These are phyloP conservation scores for Zygnema cylindricum DNA, from an alignment of 139 green algal species.

Conservation along the genomic window DNA sequence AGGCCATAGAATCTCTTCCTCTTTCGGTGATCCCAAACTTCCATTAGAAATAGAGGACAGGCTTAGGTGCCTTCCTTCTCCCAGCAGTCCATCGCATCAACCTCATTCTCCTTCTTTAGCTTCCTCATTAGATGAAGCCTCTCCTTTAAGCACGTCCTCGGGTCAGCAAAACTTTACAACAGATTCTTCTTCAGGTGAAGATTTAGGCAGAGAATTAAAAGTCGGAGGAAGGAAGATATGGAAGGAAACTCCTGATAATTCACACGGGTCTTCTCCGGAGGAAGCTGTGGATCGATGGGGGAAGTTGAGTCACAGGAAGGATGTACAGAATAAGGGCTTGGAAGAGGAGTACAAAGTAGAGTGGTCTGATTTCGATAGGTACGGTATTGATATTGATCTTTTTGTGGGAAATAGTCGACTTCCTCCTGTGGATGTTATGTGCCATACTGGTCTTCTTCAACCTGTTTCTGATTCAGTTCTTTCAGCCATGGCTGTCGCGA, in stretches of 20 bases:
- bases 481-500: not conserved
- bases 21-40: not conserved
- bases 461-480: not conserved
- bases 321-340: not conserved
- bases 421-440: not conserved
- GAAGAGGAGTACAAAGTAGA: not conserved
- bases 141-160: not conserved
- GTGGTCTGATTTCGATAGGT: not conserved
- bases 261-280: not conserved
- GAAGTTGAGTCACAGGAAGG: not conserved
- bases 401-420: not conserved
- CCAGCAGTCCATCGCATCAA: not conserved
- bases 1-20: not conserved
- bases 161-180: not conserved
- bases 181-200: not conserved
- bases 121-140: not conserved
- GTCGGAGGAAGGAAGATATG: no score
- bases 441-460: not conserved
- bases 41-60: not conserved
- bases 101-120: not conserved
- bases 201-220: no score
- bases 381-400: not conserved
- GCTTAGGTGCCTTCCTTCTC: not conserved
- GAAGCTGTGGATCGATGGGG: no score
- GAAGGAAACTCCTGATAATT: not conserved